Evolutionary conservation across 2,329 filamentous ascomycete species (phyloP), one percentile per base, ranked within the genome.

Genomic region (Apiospora koreana): DNA sequence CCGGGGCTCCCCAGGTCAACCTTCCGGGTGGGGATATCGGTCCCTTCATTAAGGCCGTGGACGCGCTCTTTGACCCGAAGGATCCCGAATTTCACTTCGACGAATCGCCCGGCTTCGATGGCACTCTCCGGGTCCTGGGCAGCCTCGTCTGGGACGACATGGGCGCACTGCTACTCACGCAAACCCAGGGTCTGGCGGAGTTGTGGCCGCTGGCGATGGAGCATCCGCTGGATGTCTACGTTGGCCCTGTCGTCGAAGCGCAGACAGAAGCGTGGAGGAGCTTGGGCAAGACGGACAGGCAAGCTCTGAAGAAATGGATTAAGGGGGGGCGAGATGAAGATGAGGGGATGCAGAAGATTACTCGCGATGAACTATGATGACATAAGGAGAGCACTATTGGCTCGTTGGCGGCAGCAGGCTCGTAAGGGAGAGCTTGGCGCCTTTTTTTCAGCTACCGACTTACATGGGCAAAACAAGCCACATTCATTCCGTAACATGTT

Each of bases 81-180:
- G 54, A 69, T 6, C 71, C 69, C 2, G 50, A 62, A 14, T 41
- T 71, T 3, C 73, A 73, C 48, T 54, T 73, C 0, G 73, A 77
- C 0, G 73, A 75, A 54, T 69, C 69, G n/a, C 74, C 74, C 1
- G 74, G 69, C 25, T 79, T 75, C 28, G 62, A 48, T 7, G 77
- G 77, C 10, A 71, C 74, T 25, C 74, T 80, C 73, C 77, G 77
- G 10, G 74, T 80, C 28, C 72, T 76, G 16, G 76, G 76, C 23
- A 78, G 73, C 31, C 70, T 80, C 5, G 65, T 80, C 14, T 79
- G 78, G 76, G 73, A 75, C 18, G 78, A 80, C 50, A 62, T 80
- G 1, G 77, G 73, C 46, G 74, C 76, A 0, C 58, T 74, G 64
- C 48, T 75, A 0, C 28, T 66, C 10, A 67, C 74, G 16, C 72